Conservation (phyloP, 2,329 filamentous ascomycete species). For the Tympanopsis confertula region DNA sequence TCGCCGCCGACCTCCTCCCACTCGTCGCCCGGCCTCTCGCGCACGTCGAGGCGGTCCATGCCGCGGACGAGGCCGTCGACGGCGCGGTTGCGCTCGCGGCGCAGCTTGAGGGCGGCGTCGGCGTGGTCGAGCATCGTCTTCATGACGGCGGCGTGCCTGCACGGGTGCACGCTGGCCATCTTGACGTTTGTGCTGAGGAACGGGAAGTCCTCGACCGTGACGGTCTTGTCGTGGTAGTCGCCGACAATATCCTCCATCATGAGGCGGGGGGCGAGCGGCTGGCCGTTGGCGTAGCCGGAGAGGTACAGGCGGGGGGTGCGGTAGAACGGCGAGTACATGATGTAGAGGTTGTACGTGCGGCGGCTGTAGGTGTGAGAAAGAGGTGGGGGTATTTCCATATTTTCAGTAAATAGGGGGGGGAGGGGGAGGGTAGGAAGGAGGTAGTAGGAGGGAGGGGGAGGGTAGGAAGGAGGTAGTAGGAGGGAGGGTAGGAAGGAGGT, state of each 20-base stretch:
- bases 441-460: too few species aligned
- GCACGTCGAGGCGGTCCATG: constrained; percentile 52
- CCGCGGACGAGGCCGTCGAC: constrained; percentile 82
- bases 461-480: too few species aligned
- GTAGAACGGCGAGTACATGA: constrained; percentile 95
- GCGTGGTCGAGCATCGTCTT: constrained; percentile 92
- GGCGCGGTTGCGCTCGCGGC: constrained; percentile 54
- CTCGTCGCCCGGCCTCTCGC: constrained; percentile 32
- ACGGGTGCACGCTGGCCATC: constrained; percentile 94
- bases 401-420: too few species aligned
- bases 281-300: constrained; percentile 75
- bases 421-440: too few species aligned
- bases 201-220: constrained; percentile 93
- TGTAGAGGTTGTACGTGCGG: constrained; percentile 96
- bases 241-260: constrained; percentile 98
- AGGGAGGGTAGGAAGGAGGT: too few species aligned
- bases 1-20: constrained; percentile 54
- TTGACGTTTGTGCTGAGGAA: constrained; percentile 86
- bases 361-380: constrained; percentile 23
- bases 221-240: constrained; percentile 96
- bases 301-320: constrained; percentile 90
- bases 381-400: constrained; percentile 3
- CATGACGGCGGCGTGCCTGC: constrained; percentile 96
- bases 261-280: constrained; percentile 67
- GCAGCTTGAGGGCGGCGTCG: constrained; percentile 80